Evolutionary conservation across 208 protist species (phyloP).

Genomic region (Leishmania amazonensis): DNA sequence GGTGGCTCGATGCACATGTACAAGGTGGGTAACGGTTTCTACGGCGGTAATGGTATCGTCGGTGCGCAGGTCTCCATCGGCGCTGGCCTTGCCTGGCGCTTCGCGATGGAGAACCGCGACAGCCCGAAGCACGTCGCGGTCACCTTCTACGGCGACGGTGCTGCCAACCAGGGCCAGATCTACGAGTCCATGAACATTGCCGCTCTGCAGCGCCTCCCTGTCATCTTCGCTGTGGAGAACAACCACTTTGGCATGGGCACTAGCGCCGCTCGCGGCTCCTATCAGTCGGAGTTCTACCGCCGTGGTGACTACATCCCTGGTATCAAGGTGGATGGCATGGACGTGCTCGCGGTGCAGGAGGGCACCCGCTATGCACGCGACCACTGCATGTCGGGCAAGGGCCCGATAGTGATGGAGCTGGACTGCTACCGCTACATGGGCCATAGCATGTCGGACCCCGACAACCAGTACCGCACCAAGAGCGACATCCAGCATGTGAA

Average conservation of each 20-base stretch:
- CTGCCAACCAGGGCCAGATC: conserved; percentile 98
- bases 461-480: conserved; percentile 96
- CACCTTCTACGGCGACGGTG: conserved; percentile 97
- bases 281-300: conserved; percentile 95
- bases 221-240: conserved; percentile 98
- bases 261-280: conserved; percentile 86
- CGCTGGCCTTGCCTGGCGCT: conserved; percentile 94
- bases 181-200: conserved; percentile 99
- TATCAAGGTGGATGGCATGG: conserved; percentile 97
- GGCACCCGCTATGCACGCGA: conserved; percentile 89
- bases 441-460: conserved; percentile 99
- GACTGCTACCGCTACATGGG: conserved; percentile 97
- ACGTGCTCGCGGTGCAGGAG: conserved; percentile 96
- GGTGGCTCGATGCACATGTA: conserved; percentile 99
- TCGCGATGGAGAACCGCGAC: conserved; percentile 80
- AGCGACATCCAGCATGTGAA: conserved; percentile 94
- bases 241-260: conserved; percentile 99
- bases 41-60: conserved; percentile 99
- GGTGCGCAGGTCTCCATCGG: conserved; percentile 96
- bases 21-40: conserved; percentile 92
- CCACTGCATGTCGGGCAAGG: conserved; percentile 82
- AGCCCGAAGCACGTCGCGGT: conserved; percentile 90
- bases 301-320: conserved; percentile 97
- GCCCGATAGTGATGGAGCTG: conserved; percentile 96
- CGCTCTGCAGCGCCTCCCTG: conserved; percentile 96